Evolutionary conservation across 352 stramenopile species (phyloP).

Genomic region (Elongisporangium undulatum): DNA sequence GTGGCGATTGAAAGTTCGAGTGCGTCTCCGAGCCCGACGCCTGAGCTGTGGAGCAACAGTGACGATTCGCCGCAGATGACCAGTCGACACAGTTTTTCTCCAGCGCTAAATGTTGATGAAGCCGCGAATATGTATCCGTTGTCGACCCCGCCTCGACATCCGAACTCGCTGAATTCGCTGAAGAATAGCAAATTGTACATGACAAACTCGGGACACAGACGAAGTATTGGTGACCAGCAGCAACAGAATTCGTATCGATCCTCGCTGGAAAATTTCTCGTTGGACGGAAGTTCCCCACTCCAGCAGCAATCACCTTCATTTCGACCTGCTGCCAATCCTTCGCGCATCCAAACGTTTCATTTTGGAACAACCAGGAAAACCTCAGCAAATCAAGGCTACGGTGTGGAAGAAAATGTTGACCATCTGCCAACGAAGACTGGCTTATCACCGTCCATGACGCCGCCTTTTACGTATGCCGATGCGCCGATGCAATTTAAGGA

Average conservation of each 20-base stretch:
- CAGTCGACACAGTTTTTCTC: not conserved
- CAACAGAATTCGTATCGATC: conserved; percentile 9
- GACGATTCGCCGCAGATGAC: conserved; percentile 1
- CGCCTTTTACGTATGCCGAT: conserved; percentile 21
- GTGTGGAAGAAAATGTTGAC: not conserved
- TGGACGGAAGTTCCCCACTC: conserved; percentile 27
- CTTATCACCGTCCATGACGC: conserved; percentile 25
- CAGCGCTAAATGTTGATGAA: not conserved
- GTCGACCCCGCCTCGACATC: conserved; percentile 67
- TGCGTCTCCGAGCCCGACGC: not conserved
- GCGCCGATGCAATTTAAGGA: not conserved
- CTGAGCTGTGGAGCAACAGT: not conserved
- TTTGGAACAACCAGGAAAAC: not conserved
- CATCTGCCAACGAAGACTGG: not conserved
- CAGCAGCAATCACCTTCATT: not conserved
- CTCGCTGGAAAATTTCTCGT: conserved; percentile 66
- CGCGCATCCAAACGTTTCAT: not conserved
- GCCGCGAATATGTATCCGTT: conserved; percentile 17
- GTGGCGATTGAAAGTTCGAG: conserved; percentile 43
- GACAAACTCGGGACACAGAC: conserved; percentile 4
- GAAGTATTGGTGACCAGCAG: conserved; percentile 15
- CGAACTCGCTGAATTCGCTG: conserved; percentile 20
- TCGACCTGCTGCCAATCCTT: not conserved
- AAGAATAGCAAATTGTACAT: not conserved
- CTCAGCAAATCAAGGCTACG: not conserved